phyloP scores from a whole-genome alignment of 2,329 filamentous ascomycete species.

The Knufia fluminis region DNA sequence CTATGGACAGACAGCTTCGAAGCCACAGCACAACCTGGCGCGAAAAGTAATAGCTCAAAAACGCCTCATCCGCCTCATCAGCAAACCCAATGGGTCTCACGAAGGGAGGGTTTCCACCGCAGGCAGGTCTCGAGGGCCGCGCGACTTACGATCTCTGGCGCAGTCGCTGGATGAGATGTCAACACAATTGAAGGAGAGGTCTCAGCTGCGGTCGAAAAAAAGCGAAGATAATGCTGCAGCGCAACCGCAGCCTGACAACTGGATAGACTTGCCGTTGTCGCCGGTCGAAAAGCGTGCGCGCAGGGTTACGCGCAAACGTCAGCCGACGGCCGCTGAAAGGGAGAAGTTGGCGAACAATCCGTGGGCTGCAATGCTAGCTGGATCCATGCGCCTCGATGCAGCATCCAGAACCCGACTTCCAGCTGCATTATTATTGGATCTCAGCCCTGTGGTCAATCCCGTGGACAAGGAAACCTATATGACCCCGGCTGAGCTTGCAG shows the following conservation, averaged over 20 bases:
- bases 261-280: conserved; percentile 8
- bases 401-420: conserved; percentile 18
- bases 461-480: conserved; percentile 13
- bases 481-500: conserved; percentile 16
- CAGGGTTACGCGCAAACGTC: conserved; percentile 8
- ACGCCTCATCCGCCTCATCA: no score
- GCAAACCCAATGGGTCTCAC: no score
- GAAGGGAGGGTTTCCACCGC: no score
- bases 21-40: no score
- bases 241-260: no score
- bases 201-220: not conserved
- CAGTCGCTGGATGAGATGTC: not conserved
- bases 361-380: conserved; percentile 20
- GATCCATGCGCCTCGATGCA: conserved; percentile 15
- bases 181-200: not conserved
- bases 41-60: no score
- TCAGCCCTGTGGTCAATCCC: conserved; percentile 14
- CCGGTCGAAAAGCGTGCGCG: conserved; percentile 10
- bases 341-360: conserved; percentile 17
- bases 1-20: no score
- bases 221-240: not conserved
- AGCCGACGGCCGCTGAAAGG: conserved; percentile 12
- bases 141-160: not conserved
- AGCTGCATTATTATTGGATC: conserved; percentile 12
- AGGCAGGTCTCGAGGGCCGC: no score